A percentile compares a stretch with the other conserved stretches of the same genome.
These are phyloP conservation scores for Stemphylium beticola DNA, from an alignment of 2,329 filamentous ascomycete species.

Conservation along the genomic window DNA sequence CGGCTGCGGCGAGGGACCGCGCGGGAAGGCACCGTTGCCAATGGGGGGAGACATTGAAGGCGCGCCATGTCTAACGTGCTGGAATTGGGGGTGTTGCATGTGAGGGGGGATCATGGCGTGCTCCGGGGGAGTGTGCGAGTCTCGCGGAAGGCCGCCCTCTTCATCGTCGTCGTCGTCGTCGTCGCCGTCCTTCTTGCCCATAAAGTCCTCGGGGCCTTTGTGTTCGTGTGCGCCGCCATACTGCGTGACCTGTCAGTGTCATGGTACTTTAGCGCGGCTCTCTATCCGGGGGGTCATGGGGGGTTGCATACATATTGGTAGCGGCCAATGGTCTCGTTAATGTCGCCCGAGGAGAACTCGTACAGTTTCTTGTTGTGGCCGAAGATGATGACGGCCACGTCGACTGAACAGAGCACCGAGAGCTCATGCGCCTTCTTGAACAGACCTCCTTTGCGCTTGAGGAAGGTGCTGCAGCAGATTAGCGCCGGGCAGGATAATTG, in stretches of 20 bases:
- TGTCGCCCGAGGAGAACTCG: slow-evolving; percentile 93
- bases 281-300: background rate
- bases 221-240: slow-evolving; percentile 94
- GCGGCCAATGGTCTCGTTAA: slow-evolving; percentile 85
- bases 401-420: slow-evolving; percentile 95
- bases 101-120: slow-evolving; percentile 60
- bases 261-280: slow-evolving; percentile 31
- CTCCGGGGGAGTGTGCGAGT: slow-evolving; percentile 68
- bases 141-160: slow-evolving; percentile 70
- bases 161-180: slow-evolving; percentile 87
- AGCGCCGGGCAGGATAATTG: slow-evolving; percentile 20
- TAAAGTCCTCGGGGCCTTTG: slow-evolving; percentile 93
- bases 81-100: slow-evolving; percentile 66
- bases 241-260: slow-evolving; percentile 56
- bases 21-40: slow-evolving; percentile 72
- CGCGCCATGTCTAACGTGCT: slow-evolving; percentile 81
- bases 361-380: slow-evolving; percentile 99
- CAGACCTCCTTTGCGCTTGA: slow-evolving; percentile 97
- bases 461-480: slow-evolving; percentile 75
- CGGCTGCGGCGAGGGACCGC: slow-evolving; percentile 83
- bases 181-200: slow-evolving; percentile 72
- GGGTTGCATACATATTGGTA: slow-evolving; percentile 82
- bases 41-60: slow-evolving; percentile 90
- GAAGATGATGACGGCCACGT: slow-evolving; percentile 98
- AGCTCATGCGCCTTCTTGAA: slow-evolving; percentile 99